These are phyloP conservation scores for Takashimella koratensis DNA, from an alignment of 1,284 basidiomycete genomes.

Conservation along the genomic window DNA sequence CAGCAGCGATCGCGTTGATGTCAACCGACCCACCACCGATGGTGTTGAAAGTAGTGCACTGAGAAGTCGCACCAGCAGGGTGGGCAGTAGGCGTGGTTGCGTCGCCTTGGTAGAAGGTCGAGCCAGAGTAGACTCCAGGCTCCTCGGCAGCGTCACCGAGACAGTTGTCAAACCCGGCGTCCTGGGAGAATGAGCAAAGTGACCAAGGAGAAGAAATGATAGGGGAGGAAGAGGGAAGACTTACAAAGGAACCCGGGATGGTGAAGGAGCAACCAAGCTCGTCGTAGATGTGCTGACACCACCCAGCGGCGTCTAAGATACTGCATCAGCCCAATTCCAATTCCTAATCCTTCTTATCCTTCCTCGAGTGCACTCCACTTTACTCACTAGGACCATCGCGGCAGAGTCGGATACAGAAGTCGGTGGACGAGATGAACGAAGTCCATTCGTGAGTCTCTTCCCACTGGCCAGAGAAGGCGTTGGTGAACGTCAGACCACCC, in stretches of 20 bases:
- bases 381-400: constrained; percentile 52
- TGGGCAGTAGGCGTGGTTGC: constrained; percentile 60
- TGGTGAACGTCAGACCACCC: constrained; percentile 68
- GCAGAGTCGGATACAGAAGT: constrained; percentile 74
- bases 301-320: constrained; percentile 52
- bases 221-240: too few species aligned
- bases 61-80: constrained; percentile 57
- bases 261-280: constrained; percentile 5
- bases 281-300: constrained; percentile 68
- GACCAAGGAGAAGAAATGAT: too few species aligned
- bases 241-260: not conserved
- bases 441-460: constrained; percentile 46
- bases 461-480: constrained; percentile 57
- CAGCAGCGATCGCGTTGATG: constrained; percentile 11
- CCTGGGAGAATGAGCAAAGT: constrained; percentile 3
- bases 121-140: constrained; percentile 65
- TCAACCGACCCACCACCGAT: constrained; percentile 30
- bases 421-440: constrained; percentile 33
- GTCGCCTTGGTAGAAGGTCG: constrained; percentile 61
- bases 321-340: not conserved
- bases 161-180: constrained; percentile 30
- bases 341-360: too few species aligned
- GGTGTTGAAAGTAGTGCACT: constrained; percentile 49
- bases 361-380: too few species aligned
- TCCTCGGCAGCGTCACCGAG: constrained; percentile 33